Percentiles rank a stretch among this genome's conserved stretches.
phyloP scores from a whole-genome alignment of 2,329 filamentous ascomycete species.

The Emmonsia crescens region DNA sequence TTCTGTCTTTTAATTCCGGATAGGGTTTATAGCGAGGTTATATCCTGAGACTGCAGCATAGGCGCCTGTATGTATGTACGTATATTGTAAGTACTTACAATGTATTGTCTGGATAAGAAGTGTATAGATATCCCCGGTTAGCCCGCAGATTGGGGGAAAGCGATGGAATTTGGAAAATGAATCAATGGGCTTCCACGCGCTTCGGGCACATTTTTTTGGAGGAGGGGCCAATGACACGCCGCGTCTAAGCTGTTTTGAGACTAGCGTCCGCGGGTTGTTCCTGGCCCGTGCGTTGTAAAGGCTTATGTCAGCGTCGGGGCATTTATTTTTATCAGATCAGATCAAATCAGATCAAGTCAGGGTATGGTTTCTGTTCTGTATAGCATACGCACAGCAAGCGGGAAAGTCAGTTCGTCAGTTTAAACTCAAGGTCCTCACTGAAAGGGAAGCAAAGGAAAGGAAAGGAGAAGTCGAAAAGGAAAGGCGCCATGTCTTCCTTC shows the following conservation, averaged over 20 bases:
- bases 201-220: background rate
- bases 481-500: constrained; percentile 16
- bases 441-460: background rate
- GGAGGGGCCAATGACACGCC: background rate
- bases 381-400: background rate
- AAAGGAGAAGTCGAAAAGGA: background rate
- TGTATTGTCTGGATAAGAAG: background rate
- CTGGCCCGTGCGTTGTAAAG: background rate
- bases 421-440: background rate
- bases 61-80: background rate
- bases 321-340: background rate
- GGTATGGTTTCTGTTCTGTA: background rate
- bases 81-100: background rate
- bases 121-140: background rate
- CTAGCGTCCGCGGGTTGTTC: background rate
- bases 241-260: background rate
- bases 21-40: background rate
- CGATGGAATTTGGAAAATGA: background rate
- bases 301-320: background rate
- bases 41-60: background rate
- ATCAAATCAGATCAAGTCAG: no score
- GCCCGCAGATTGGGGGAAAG: background rate
- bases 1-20: background rate
- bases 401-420: no score
- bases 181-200: no score